Conservation (phyloP, 148 eudicot genomes). For the Rhododendron simsii region DNA sequence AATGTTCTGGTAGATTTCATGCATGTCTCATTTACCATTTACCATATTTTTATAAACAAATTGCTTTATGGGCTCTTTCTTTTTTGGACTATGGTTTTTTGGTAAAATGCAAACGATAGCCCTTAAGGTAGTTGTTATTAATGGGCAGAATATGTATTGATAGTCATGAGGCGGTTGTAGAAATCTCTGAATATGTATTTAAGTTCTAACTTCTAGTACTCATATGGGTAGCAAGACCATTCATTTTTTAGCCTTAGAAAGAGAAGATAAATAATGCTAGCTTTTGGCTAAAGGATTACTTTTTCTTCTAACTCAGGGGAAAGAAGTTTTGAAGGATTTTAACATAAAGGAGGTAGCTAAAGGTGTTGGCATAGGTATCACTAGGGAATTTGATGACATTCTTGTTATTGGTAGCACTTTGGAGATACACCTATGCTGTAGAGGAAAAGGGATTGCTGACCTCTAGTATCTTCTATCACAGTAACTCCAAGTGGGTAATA, state of each 20-base stretch:
- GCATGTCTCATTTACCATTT: not conserved
- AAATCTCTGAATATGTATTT: not conserved
- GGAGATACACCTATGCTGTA: slow-evolving; percentile 46
- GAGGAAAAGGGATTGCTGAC: slow-evolving; percentile 47
- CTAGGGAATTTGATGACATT: slow-evolving; percentile 13
- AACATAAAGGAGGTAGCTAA: slow-evolving; percentile 34
- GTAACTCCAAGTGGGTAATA: slow-evolving; percentile 43
- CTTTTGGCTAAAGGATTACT: not conserved
- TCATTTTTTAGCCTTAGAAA: not conserved
- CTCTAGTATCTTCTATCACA: slow-evolving; percentile 39
- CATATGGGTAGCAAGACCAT: not conserved
- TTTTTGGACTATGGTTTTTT: not conserved
- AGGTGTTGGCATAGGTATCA: slow-evolving; percentile 25
- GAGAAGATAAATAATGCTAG: not conserved
- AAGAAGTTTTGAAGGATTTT: slow-evolving; percentile 25
- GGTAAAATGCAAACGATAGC: not conserved
- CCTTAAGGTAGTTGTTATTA: not conserved
- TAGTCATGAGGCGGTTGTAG: not conserved
- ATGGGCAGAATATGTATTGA: not conserved
- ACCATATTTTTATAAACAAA: not conserved
- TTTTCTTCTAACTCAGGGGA: slow-evolving; percentile 21
- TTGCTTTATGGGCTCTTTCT: not conserved
- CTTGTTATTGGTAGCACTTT: slow-evolving; percentile 31
- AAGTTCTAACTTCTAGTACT: not conserved
- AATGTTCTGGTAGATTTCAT: not conserved